Evolutionary conservation across 257 asterid genomes (phyloP).

Genomic region (Gardenia jasminoides): DNA sequence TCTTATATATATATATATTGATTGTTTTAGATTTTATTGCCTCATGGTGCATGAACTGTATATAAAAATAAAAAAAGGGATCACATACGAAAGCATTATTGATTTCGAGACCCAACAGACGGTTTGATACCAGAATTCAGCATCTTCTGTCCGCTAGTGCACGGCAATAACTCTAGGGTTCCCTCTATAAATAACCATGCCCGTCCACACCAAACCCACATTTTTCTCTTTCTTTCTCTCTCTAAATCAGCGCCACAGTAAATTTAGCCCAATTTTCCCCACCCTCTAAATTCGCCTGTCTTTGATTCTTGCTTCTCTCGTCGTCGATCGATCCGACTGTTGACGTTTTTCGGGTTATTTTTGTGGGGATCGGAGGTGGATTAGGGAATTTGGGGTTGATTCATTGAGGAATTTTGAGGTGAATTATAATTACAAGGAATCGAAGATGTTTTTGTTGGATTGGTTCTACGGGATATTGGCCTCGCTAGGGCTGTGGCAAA

Average conservation of each 20-base stretch:
- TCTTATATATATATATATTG: too few relatives aligned
- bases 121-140: neutral
- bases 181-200: neutral
- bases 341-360: neutral
- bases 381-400: neutral
- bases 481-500: slow-evolving; percentile 91
- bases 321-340: neutral
- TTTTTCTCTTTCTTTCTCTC: neutral
- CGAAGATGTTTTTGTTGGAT: slow-evolving; percentile 74
- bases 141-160: neutral
- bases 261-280: neutral
- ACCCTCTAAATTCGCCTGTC: too few relatives aligned
- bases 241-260: neutral
- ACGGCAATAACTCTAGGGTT: neutral
- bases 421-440: neutral
- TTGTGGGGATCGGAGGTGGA: slow-evolving; percentile 8
- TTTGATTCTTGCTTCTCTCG: neutral
- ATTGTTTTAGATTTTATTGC: too few relatives aligned
- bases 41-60: too few relatives aligned
- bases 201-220: too few relatives aligned
- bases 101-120: too few relatives aligned
- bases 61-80: too few relatives aligned
- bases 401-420: neutral
- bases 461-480: slow-evolving; percentile 95
- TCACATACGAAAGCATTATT: too few relatives aligned